Conservation (phyloP, 2,329 filamentous ascomycete genomes). For the Intubia oerlemansii region DNA sequence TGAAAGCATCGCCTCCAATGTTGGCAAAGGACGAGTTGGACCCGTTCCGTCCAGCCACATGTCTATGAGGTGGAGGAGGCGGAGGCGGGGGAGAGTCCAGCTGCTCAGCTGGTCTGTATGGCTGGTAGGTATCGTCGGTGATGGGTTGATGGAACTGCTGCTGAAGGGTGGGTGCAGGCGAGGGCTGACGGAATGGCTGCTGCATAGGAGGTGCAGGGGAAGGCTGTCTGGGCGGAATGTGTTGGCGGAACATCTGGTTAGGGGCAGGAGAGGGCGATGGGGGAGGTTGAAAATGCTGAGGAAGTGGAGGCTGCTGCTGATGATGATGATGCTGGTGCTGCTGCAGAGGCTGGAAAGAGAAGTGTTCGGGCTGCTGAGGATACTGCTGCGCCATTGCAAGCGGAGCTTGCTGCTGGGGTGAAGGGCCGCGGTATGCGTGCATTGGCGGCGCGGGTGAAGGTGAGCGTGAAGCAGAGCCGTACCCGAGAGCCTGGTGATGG, state of each 20-base stretch:
- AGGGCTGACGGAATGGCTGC: no score
- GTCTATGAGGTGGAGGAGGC: slow-evolving; percentile 65
- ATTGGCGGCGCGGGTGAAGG: slow-evolving; percentile 18
- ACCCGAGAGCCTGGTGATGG: no score
- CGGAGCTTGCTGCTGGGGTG: no score
- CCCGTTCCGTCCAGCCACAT: slow-evolving; percentile 19
- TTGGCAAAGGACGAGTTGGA: no score
- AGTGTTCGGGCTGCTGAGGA: not conserved
- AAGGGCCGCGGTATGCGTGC: no score
- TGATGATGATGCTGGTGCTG: slow-evolving; percentile 3
- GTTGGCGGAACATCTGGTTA: no score
- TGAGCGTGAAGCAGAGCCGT: no score
- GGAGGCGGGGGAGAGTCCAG: slow-evolving; percentile 54
- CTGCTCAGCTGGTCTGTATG: slow-evolving; percentile 10
- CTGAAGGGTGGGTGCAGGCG: not conserved
- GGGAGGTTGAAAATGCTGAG: slow-evolving; percentile 3
- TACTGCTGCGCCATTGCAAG: no score
- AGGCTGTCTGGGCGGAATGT: no score
- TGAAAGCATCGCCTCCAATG: no score
- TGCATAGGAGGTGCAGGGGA: no score
- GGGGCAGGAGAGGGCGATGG: slow-evolving; percentile 1
- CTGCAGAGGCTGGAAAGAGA: not conserved
- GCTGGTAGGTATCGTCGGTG: slow-evolving; percentile 7
- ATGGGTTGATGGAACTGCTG: not conserved
- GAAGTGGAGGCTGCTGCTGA: slow-evolving; percentile 1